These are phyloP conservation scores for Bombardia bombarda DNA, from an alignment of 495 filamentous ascomycete species.

Conservation along the genomic window DNA sequence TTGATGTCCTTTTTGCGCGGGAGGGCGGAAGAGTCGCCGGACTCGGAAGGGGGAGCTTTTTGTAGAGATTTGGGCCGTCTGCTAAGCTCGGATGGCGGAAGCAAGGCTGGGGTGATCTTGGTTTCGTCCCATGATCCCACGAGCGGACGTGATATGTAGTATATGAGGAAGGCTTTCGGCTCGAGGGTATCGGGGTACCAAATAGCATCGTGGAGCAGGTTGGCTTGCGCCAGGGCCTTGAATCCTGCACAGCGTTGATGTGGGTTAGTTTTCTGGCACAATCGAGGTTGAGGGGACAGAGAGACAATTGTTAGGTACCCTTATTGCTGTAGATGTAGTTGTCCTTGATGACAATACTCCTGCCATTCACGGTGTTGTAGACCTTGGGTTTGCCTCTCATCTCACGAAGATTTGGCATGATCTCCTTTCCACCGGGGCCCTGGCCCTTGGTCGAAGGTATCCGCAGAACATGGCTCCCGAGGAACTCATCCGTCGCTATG, in stretches of 20 bases:
- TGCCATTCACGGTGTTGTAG: slow-evolving; percentile 84
- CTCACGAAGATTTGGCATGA: slow-evolving; percentile 67
- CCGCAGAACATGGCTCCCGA: slow-evolving; percentile 93
- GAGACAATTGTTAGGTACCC: slow-evolving; percentile 43
- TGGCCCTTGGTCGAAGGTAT: slow-evolving; percentile 54
- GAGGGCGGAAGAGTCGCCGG: slow-evolving; percentile 18
- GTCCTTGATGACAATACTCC: slow-evolving; percentile 93
- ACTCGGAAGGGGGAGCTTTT: slow-evolving; percentile 26
- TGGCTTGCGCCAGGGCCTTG: slow-evolving; percentile 83
- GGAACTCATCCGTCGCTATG: slow-evolving; percentile 83
- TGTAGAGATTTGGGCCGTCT: slow-evolving; percentile 22
- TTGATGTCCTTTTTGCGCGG: slow-evolving; percentile 82
- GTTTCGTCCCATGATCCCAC: slow-evolving; percentile 74
- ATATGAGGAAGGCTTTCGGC: slow-evolving; percentile 86
- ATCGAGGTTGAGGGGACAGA: slow-evolving; percentile 6
- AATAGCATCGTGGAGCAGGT: slow-evolving; percentile 76
- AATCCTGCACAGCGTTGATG: slow-evolving; percentile 68
- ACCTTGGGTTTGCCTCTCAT: slow-evolving; percentile 88
- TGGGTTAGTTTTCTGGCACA: too few relatives aligned
- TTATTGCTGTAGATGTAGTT: slow-evolving; percentile 91
- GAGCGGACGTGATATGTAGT: slow-evolving; percentile 92
- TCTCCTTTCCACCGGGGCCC: slow-evolving; percentile 57
- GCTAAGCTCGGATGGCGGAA: slow-evolving; percentile 31
- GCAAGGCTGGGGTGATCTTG: slow-evolving; percentile 53
- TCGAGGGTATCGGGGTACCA: slow-evolving; percentile 81